Evolutionary conservation across 164 flowering plant genomes (phyloP).

Genomic region (Kingdonia uniflora): DNA sequence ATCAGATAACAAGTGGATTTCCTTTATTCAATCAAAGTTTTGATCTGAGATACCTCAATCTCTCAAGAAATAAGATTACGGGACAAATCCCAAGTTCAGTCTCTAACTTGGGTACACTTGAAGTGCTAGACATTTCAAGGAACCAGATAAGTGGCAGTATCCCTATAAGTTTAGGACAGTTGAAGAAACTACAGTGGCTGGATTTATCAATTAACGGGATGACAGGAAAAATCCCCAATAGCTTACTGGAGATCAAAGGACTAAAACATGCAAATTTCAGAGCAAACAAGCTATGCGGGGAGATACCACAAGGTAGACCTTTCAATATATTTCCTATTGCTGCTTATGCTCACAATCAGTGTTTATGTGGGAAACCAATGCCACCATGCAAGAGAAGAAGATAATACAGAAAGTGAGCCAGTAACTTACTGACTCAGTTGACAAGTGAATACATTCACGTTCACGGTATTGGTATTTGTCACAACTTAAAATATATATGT

Average conservation of each 20-base stretch:
- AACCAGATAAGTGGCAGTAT: conserved; percentile 61
- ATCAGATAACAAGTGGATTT: conserved; percentile 50
- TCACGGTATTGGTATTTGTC: no score
- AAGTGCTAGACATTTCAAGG: conserved; percentile 53
- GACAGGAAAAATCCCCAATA: conserved; percentile 61
- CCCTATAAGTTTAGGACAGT: conserved; percentile 54
- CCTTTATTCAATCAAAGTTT: conserved; percentile 43
- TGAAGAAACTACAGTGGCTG: conserved; percentile 52
- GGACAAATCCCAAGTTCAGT: conserved; percentile 71
- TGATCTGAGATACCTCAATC: conserved; percentile 40
- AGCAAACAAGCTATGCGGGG: conserved; percentile 74
- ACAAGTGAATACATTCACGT: conserved; percentile 4
- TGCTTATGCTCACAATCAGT: conserved; percentile 82
- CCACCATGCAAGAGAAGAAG: conserved; percentile 45
- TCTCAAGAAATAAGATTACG: conserved; percentile 57
- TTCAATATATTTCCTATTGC: conserved; percentile 56
- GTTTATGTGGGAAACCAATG: conserved; percentile 89
- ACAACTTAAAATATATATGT: no score
- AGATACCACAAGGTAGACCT: conserved; percentile 84
- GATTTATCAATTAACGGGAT: conserved; percentile 67
- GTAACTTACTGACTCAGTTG: conserved; percentile 35
- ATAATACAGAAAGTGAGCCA: conserved; percentile 23
- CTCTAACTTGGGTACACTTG: conserved; percentile 49
- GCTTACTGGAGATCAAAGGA: conserved; percentile 33
- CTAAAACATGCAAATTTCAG: conserved; percentile 69